Conservation (phyloP, 169 alveolate genomes). For the Plasmodium chabaudi region DNA sequence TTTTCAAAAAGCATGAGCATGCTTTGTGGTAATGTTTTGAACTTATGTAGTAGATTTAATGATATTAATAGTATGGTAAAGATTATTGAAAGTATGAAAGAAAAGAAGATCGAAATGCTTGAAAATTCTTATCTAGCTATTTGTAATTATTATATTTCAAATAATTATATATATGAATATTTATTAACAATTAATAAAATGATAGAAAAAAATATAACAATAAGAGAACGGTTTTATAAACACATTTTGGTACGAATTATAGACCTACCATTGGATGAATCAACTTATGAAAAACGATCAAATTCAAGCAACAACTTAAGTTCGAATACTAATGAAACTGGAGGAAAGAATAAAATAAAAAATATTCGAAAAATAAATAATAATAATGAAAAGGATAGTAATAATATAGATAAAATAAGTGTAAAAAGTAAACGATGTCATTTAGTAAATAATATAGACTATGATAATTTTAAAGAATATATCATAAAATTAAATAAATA, state of each 20-base stretch:
- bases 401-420: not conserved
- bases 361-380: not conserved
- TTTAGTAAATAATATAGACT: conserved; percentile 46
- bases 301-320: not conserved
- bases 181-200: conserved; percentile 65
- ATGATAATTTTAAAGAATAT: conserved; percentile 29
- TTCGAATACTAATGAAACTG: not conserved
- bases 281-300: not conserved
- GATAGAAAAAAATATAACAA: conserved; percentile 60
- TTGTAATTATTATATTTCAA: conserved; percentile 66
- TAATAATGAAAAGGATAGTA: not conserved
- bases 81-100: conserved; percentile 53
- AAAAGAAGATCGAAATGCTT: conserved; percentile 46
- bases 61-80: conserved; percentile 50
- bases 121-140: conserved; percentile 67
- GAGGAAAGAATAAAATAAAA: not conserved
- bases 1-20: conserved; percentile 52
- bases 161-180: conserved; percentile 72
- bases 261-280: conserved; percentile 23
- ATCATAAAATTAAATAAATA: conserved; percentile 5
- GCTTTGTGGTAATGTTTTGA: conserved; percentile 66
- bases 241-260: conserved; percentile 27
- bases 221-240: conserved; percentile 57
- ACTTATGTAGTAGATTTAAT: conserved; percentile 50
- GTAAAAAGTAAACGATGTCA: conserved; percentile 16